phyloP scores from a whole-genome alignment of 495 filamentous ascomycete species.

The Lasiosphaeria miniovina region DNA sequence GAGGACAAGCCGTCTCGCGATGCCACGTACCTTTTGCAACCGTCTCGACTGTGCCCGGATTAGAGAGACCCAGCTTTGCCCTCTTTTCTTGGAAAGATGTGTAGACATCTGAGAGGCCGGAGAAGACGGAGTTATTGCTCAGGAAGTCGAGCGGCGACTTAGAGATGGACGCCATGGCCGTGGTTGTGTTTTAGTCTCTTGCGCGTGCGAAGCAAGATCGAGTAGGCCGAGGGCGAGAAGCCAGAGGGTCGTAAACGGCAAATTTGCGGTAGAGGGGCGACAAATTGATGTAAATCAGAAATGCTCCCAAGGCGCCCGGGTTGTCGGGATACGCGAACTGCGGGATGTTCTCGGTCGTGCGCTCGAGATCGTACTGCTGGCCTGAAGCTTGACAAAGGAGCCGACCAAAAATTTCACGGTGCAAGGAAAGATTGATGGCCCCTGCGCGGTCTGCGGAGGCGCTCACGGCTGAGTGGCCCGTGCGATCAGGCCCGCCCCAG shows the following conservation, averaged over 20 bases:
- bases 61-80: constrained; percentile 79
- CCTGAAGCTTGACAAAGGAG: constrained; percentile 15
- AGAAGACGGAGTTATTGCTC: constrained; percentile 66
- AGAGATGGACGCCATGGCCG: constrained; percentile 43
- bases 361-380: constrained; percentile 9
- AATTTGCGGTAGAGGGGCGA: not conserved
- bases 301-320: constrained; percentile 2
- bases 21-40: constrained; percentile 57
- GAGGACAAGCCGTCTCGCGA: not conserved
- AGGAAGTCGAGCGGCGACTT: constrained; percentile 63
- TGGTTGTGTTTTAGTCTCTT: constrained; percentile 17
- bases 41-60: constrained; percentile 89
- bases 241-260: not conserved
- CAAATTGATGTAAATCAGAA: not conserved
- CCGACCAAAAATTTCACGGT: constrained; percentile 35
- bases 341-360: constrained; percentile 11
- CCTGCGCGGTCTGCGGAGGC: constrained; percentile 4
- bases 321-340: constrained; percentile 6
- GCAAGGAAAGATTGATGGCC: constrained; percentile 12
- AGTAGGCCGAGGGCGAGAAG: not conserved
- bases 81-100: constrained; percentile 78
- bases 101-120: constrained; percentile 73
- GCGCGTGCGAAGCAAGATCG: constrained; percentile 15
- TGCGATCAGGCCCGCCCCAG: not conserved
- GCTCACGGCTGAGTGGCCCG: not conserved